Evolutionary conservation across 768 basidiomycete genomes (phyloP), one percentile per base, ranked within the genome.

Genomic region (Amanita molliuscula): DNA sequence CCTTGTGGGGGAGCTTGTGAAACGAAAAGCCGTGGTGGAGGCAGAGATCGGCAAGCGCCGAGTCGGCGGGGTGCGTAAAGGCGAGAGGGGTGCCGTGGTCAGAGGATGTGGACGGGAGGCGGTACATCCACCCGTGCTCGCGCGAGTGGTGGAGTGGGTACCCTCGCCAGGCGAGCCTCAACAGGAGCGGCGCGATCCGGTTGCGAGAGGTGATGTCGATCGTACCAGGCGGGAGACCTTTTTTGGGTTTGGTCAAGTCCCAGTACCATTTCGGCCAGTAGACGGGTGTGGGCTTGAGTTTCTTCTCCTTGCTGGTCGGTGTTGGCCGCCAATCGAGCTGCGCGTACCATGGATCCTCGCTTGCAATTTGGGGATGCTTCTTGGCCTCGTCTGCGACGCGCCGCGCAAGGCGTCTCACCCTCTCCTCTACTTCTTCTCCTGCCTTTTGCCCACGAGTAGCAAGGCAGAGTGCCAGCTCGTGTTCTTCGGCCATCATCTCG

Each of bases 251-350:
- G 2, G 84, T 71, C 3, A 90, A 77, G 21, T 97, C 93, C 88
- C 85, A 92, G 61, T 89, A 99, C 96, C 96, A 98, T 62, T 89
- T 88, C 1, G 94, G 95, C 92, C 94, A 97, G n/a, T 71, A 48
- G 0, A 82, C 74, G 0, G 74, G 67, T 9, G 73, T 73, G 3
- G 68, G 67, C 55, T 75, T 77, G 62, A 6, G 10, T 10, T 43
- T 41, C 20, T 48, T 69, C 71, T 0, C 58, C 44, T 42, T 67
- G 69, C 34, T 59, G 55, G 4, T 40, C 5, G 35, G 35, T 20
- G 67, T 65, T 9, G 59, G 58, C 18, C 62, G 74, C 89, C 88
- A 91, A 51, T 89, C 79, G 6, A 92, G 72, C 55, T 85, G 82
- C 21, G 61, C 58, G 4, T 82, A 62, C 77, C 79, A 88, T 21